These are phyloP conservation scores for Micromonas commoda DNA, from an alignment of 139 green algal genomes.

Conservation along the genomic window DNA sequence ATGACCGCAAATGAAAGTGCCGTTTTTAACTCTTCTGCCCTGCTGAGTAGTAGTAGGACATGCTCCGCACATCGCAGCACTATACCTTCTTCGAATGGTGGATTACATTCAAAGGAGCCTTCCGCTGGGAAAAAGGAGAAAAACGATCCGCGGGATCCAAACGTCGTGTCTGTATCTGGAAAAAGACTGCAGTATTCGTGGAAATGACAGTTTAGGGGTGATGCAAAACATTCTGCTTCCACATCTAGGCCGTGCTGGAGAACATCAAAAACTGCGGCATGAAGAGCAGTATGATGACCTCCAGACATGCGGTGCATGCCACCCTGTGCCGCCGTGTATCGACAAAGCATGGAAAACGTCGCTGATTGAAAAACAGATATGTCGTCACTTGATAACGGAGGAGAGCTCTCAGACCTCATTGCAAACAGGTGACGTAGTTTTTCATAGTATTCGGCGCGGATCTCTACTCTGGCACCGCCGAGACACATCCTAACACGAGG, in stretches of 20 bases:
- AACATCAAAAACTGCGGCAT: slow-evolving; percentile 9
- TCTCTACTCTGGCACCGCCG: background rate
- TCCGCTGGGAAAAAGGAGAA: background rate
- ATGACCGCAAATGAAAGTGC: slow-evolving; percentile 13
- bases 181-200: background rate
- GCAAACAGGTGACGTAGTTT: background rate
- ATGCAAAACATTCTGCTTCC: background rate
- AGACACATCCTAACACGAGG: background rate
- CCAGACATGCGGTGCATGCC: background rate
- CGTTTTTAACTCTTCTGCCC: background rate
- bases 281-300: slow-evolving; percentile 17
- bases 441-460: background rate
- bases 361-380: background rate
- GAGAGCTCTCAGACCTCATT: background rate
- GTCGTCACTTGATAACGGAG: background rate
- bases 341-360: slow-evolving; percentile 1
- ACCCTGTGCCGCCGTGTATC: slow-evolving; percentile 11
- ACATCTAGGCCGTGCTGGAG: background rate
- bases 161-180: background rate
- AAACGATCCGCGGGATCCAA: slow-evolving; percentile 1
- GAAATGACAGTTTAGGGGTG: slow-evolving; percentile 6
- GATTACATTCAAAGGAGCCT: slow-evolving; percentile 7
- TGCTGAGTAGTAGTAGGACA: background rate
- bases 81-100: slow-evolving; percentile 15
- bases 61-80: background rate